These are phyloP conservation scores for Haplosporangium sp. DNA, from an alignment of 371 early-diverging fungal genomes.

Conservation along the genomic window DNA sequence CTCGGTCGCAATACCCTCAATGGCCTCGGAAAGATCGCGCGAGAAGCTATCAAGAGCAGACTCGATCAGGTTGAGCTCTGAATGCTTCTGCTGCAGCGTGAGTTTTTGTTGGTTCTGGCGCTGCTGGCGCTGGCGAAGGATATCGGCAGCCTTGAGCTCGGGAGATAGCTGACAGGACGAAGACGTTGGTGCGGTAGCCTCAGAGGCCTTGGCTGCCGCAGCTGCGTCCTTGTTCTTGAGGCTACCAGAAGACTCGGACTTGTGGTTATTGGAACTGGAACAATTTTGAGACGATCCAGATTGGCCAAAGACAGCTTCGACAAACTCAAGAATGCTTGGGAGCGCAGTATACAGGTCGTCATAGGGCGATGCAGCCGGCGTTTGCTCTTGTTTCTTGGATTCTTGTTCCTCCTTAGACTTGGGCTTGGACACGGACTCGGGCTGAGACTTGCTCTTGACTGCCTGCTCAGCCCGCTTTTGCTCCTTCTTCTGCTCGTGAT, in stretches of 20 bases:
- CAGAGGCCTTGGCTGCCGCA: background rate
- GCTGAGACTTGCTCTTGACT: too few relatives aligned
- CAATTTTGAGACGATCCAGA: background rate
- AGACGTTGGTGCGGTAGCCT: background rate
- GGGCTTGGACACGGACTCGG: too few relatives aligned
- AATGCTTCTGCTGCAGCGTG: constrained; percentile 36
- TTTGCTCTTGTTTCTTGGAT: background rate
- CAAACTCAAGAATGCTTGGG: constrained; percentile 24
- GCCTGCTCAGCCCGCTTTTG: background rate
- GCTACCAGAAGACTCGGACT: constrained; percentile 4
- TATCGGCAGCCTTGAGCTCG: constrained; percentile 30
- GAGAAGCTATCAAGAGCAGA: constrained; percentile 42
- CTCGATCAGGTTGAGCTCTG: constrained; percentile 44
- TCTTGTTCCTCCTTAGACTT: too few relatives aligned
- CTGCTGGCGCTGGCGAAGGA: constrained; percentile 29
- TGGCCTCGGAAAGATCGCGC: constrained; percentile 16
- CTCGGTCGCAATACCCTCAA: background rate
- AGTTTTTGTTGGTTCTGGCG: constrained; percentile 11
- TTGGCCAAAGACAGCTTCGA: constrained; percentile 26
- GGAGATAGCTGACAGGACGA: constrained; percentile 23
- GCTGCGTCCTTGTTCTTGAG: background rate
- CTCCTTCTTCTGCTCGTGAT: constrained; percentile 1
- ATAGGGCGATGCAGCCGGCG: background rate
- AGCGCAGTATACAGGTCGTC: constrained; percentile 7
- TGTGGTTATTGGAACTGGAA: background rate